phyloP scores from a whole-genome alignment of 2,329 filamentous ascomycete species.

The Pseudogymnoascus sp. region DNA sequence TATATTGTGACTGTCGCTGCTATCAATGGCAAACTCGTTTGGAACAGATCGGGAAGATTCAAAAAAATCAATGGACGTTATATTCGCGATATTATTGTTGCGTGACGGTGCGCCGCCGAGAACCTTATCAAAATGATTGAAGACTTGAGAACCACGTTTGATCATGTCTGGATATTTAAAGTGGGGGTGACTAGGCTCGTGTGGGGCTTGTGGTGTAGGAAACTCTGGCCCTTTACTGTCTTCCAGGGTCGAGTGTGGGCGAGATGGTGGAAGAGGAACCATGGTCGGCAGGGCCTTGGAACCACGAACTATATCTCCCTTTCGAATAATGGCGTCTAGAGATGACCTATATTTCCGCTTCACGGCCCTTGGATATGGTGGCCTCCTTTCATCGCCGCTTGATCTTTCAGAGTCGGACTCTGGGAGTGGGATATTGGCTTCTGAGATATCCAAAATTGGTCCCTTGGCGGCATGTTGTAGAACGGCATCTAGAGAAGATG shows the following conservation, averaged over 20 bases:
- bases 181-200: background rate
- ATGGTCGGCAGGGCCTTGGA: background rate
- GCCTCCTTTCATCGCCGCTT: background rate
- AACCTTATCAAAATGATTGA: conserved; percentile 8
- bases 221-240: background rate
- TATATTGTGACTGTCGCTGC: background rate
- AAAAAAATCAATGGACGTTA: conserved; percentile 9
- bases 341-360: background rate
- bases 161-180: conserved; percentile 5
- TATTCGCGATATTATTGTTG: conserved; percentile 7
- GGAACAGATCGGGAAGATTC: background rate
- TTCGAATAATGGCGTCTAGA: background rate
- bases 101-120: background rate
- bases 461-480: background rate
- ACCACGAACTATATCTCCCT: background rate
- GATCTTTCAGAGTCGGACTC: background rate
- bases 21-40: background rate
- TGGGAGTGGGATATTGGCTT: conserved; percentile 8
- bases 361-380: background rate
- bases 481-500: conserved; percentile 8
- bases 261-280: background rate
- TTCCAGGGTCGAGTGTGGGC: background rate
- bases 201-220: background rate
- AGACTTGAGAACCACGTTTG: background rate
- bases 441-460: background rate